Evolutionary conservation across 495 filamentous ascomycete genomes (phyloP).

Genomic region (Bryoglossum gracile): DNA sequence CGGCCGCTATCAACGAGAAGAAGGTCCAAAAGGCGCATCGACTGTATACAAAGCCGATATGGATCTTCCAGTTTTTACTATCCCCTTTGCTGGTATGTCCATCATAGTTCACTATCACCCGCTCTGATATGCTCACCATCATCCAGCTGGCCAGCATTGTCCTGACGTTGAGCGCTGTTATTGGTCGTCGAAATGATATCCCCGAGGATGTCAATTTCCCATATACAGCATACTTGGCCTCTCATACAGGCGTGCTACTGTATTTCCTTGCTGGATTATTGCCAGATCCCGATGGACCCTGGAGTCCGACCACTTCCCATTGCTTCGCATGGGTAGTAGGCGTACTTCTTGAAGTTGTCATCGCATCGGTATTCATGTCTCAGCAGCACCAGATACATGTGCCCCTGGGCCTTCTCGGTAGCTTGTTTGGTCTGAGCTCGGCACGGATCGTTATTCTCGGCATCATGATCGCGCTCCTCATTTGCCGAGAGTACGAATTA

Average conservation of each 20-base stretch:
- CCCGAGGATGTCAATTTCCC: slow-evolving; percentile 23
- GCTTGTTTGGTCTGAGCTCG: slow-evolving; percentile 23
- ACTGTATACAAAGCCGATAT: slow-evolving; percentile 26
- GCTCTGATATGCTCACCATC: slow-evolving; percentile 5
- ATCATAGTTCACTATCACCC: background rate
- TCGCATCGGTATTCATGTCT: slow-evolving; percentile 23
- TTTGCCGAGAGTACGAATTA: slow-evolving; percentile 23
- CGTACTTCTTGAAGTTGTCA: slow-evolving; percentile 23
- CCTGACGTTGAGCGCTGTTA: slow-evolving; percentile 22
- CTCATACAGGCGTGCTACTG: slow-evolving; percentile 16
- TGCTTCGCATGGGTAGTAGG: slow-evolving; percentile 26
- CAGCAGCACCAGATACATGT: slow-evolving; percentile 22
- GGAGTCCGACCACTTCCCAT: slow-evolving; percentile 26
- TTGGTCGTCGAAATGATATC: slow-evolving; percentile 15
- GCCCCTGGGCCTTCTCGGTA: slow-evolving; percentile 17
- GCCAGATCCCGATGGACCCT: slow-evolving; percentile 31
- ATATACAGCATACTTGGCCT: slow-evolving; percentile 28
- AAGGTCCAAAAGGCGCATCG: slow-evolving; percentile 18
- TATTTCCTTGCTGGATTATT: slow-evolving; percentile 30
- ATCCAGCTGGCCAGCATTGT: slow-evolving; percentile 22
- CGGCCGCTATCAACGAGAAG: slow-evolving; percentile 21
- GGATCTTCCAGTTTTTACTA: slow-evolving; percentile 22
- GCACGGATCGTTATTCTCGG: slow-evolving; percentile 24
- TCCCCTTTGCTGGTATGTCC: slow-evolving; percentile 21
- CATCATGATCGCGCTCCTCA: slow-evolving; percentile 26